Conservation (phyloP, 2,329 filamentous ascomycete genomes). For the Tolypocladium ovalisporum region DNA sequence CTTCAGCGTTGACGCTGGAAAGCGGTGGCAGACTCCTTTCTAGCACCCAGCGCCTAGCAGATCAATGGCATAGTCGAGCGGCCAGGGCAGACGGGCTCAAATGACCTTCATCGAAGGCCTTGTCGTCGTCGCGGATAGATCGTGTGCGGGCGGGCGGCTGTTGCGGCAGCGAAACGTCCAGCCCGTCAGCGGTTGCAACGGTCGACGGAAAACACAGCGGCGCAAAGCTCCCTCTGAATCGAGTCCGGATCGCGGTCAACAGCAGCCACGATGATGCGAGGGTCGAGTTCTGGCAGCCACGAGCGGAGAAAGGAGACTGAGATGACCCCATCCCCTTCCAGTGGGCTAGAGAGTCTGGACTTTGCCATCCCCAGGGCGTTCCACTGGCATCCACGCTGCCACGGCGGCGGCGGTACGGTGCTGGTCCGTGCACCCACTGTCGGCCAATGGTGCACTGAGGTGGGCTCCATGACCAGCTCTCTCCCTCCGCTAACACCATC, state of each 20-base stretch:
- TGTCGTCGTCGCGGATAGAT: neutral
- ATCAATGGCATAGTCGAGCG: constrained; percentile 20
- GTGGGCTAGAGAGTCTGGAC: neutral
- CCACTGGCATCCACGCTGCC: neutral
- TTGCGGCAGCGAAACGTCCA: neutral
- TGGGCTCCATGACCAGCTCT: neutral
- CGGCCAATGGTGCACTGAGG: neutral
- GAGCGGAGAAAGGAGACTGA: neutral
- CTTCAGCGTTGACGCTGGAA: neutral
- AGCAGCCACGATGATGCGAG: neutral
- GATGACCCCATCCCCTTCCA: constrained; percentile 1
- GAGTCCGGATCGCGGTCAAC: neutral
- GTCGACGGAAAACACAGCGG: neutral
- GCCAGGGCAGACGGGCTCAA: constrained; percentile 12
- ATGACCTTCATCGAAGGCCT: constrained; percentile 13
- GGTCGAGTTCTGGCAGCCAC: neutral
- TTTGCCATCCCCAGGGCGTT: neutral
- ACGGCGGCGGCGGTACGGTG: neutral
- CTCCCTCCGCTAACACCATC: neutral
- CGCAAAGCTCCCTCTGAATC: neutral
- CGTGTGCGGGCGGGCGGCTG: neutral
- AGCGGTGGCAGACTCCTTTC: neutral
- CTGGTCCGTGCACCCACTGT: constrained; percentile 3
- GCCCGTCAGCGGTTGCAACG: neutral
- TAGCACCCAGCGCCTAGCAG: constrained; percentile 13